Percentiles rank a stretch among this genome's conserved stretches.
Evolutionary conservation across 1,284 basidiomycete genomes (phyloP).

Genomic region (Takashimella tepidaria): DNA sequence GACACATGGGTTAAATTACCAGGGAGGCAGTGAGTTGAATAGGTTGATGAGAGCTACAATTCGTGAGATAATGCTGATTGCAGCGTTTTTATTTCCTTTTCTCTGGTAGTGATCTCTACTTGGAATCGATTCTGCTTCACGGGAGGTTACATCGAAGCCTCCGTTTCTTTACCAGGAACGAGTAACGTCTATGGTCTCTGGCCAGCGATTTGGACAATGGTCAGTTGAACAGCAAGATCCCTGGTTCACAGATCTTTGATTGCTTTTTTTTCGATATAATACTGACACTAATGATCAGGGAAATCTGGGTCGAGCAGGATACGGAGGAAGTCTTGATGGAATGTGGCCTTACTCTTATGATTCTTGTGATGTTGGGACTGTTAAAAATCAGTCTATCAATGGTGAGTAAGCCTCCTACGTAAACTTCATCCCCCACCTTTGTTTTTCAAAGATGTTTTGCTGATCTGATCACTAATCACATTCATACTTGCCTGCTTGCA

Average conservation of each 20-base stretch:
- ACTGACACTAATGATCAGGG: no score
- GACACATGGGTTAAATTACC: conserved; percentile 69
- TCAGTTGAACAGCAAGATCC: conserved; percentile 16
- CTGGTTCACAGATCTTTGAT: neutral
- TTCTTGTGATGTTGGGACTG: conserved; percentile 53
- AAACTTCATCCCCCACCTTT: no score
- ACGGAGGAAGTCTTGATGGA: conserved; percentile 47
- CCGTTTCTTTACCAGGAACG: conserved; percentile 73
- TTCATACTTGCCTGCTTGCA: conserved; percentile 21
- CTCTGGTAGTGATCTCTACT: conserved; percentile 41
- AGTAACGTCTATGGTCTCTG: conserved; percentile 63
- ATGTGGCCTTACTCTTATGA: conserved; percentile 55
- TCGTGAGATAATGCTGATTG: no score
- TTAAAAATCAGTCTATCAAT: conserved; percentile 53
- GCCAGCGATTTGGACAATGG: conserved; percentile 53
- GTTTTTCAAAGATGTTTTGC: no score
- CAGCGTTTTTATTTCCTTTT: conserved; percentile 7
- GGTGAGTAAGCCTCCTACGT: no score
- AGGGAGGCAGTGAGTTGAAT: conserved; percentile 55
- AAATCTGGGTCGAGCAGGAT: conserved; percentile 51
- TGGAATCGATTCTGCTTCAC: conserved; percentile 97
- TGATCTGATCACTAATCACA: no score
- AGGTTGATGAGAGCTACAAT: neutral
- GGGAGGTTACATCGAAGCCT: conserved; percentile 68
- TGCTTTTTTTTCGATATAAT: no score